phyloP scores from a whole-genome alignment of 2,329 filamentous ascomycete genomes.

The Ceratocystis variospora region DNA sequence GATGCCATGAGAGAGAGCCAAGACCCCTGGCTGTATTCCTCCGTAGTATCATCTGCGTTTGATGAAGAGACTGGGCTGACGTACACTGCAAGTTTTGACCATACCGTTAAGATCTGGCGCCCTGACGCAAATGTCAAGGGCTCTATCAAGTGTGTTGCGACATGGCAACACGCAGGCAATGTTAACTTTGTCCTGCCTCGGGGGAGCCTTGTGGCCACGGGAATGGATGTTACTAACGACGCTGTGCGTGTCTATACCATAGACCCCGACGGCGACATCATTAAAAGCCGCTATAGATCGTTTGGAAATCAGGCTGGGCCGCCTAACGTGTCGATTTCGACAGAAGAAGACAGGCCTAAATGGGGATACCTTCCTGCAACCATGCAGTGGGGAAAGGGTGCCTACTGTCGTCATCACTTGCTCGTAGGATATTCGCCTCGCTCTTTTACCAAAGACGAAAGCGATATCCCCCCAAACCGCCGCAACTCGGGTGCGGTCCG shows the following conservation, averaged over 20 bases:
- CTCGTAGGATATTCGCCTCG: conserved; percentile 51
- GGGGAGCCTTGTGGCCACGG: conserved; percentile 41
- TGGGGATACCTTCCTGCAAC: conserved; percentile 53
- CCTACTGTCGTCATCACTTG: conserved; percentile 36
- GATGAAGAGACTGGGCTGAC: conserved; percentile 32
- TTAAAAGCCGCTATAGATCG: conserved; percentile 27
- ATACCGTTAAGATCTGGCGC: conserved; percentile 47
- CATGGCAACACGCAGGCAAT: conserved; percentile 43
- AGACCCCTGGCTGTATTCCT: conserved; percentile 50
- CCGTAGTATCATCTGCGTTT: conserved; percentile 48
- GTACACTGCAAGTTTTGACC: conserved; percentile 49
- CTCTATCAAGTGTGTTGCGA: conserved; percentile 30
- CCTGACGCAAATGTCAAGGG: conserved; percentile 25
- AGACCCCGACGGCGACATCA: conserved; percentile 26
- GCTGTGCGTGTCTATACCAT: conserved; percentile 46
- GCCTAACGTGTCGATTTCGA: neutral
- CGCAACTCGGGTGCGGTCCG: conserved; percentile 45
- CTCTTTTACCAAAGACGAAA: conserved; percentile 38
- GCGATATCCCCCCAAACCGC: conserved; percentile 45
- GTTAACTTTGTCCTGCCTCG: conserved; percentile 46
- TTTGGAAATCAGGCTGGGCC: conserved; percentile 22
- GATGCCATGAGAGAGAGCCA: conserved; percentile 45
- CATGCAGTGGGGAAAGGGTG: conserved; percentile 44
- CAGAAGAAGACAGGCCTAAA: conserved; percentile 23
- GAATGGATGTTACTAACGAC: conserved; percentile 39